Conservation (phyloP, 1,139 yeast species). For the Blastobotrys indianensis region DNA sequence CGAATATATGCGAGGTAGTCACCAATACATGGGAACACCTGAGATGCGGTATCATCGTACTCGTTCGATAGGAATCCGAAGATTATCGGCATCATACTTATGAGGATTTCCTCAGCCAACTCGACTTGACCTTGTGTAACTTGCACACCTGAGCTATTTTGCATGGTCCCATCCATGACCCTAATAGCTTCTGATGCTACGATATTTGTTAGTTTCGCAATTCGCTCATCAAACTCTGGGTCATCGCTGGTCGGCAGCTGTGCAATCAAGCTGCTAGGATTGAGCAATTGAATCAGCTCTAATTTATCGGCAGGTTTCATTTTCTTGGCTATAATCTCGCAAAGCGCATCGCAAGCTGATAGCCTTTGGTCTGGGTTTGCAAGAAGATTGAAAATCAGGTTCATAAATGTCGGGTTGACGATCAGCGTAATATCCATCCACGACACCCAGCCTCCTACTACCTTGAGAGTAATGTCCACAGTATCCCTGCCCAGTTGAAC, state of each 20-base stretch:
- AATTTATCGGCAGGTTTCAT: conserved; percentile 87
- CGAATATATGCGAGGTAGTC: conserved; percentile 68
- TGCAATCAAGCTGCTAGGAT: conserved; percentile 52
- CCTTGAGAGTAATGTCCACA: conserved; percentile 53
- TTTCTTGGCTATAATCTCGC: conserved; percentile 81
- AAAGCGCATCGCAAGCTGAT: conserved; percentile 65
- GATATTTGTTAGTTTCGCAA: conserved; percentile 68
- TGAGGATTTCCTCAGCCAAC: conserved; percentile 41
- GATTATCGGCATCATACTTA: conserved; percentile 67
- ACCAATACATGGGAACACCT: conserved; percentile 74
- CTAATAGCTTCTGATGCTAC: conserved; percentile 70
- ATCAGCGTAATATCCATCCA: conserved; percentile 92
- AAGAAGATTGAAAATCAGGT: conserved; percentile 57
- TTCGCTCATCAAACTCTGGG: conserved; percentile 67
- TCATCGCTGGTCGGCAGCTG: conserved; percentile 39
- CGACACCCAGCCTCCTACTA: conserved; percentile 79
- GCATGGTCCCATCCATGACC: conserved; percentile 49
- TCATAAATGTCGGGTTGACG: conserved; percentile 59
- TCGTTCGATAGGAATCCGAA: conserved; percentile 69
- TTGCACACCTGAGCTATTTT: conserved; percentile 25
- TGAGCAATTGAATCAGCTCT: conserved; percentile 63
- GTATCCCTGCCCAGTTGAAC: conserved; percentile 40
- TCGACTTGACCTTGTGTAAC: conserved; percentile 33
- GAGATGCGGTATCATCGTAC: conserved; percentile 82
- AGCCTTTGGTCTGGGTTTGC: conserved; percentile 46